Evolutionary conservation across 2,329 filamentous ascomycete genomes (phyloP), one percentile per base, ranked within the genome.

Genomic region (Colletotrichum agaves): DNA sequence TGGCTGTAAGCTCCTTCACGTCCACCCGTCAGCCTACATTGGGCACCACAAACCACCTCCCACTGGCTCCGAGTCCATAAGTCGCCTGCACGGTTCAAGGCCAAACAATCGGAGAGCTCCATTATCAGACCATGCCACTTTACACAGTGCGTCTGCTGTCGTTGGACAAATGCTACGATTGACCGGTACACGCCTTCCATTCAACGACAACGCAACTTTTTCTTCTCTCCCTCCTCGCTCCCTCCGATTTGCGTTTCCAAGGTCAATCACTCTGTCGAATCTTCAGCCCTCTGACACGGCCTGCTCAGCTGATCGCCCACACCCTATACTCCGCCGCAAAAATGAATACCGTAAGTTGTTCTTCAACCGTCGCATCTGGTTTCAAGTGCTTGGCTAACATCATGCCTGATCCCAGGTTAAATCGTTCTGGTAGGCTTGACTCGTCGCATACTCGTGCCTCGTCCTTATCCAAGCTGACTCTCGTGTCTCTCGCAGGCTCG

Each of bases 351-450:
- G 86, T 87, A 78, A 77, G 84, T 76, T 64, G 53, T 37, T 46
- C 37, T 53, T 39, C 17, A 55, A 41, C 65, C 61, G 65, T 65
- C 65, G 65, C 65, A 65, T 55, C 33, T 68, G 53, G 65, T 68
- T 68, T 68, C 65, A 68, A 65, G 55, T 65, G 17, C 35, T 33
- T 65, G 65, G 35, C 61, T 68, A 60, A 68, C 46, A 68, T 65
- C 61, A 68, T 60, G 65, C 61, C 61, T 65, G 41, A 68, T 68
- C 44, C 46, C 72, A 90, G 88, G 83, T 86, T 71, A 88, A 84
- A 82, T 90, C 88, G 59, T 90, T 91, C 81, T 91, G 88, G 88
- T 90, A 82, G 71, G 82, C 74, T 59, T 61, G 50, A 50, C 47
- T 46, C 41, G 63, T 62, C 59, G 44, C 61, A 53, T 53, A 53